These are phyloP conservation scores for Boletus rex-veris DNA, from an alignment of 768 basidiomycete genomes.

Conservation along the genomic window DNA sequence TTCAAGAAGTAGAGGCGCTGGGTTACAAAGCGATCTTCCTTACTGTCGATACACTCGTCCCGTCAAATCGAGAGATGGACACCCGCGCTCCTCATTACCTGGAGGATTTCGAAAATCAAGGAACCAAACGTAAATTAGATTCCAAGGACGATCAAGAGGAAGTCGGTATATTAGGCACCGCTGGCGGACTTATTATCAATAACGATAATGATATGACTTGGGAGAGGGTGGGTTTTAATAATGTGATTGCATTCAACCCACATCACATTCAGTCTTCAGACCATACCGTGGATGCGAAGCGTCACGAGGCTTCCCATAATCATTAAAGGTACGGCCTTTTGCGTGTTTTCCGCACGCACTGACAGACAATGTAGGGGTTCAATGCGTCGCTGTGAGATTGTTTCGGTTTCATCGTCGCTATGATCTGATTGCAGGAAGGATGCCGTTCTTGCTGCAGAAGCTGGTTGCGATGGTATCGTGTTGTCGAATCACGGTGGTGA, in stretches of 20 bases:
- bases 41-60: constrained; percentile 85
- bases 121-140: constrained; percentile 22
- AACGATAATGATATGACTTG: constrained; percentile 78
- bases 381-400: constrained; percentile 58
- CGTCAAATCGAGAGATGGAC: constrained; percentile 78
- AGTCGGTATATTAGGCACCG: constrained; percentile 53
- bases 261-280: constrained; percentile 37
- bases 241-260: not conserved
- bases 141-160: constrained; percentile 31
- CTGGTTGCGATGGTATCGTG: constrained; percentile 84
- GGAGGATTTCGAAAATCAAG: constrained; percentile 51
- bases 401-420: not conserved
- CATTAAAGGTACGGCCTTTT: constrained; percentile 54
- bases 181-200: constrained; percentile 60
- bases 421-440: constrained; percentile 48
- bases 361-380: constrained; percentile 48
- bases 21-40: constrained; percentile 89
- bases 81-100: constrained; percentile 55
- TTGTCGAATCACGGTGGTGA: constrained; percentile 89
- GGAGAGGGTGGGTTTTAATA: constrained; percentile 47
- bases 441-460: constrained; percentile 77
- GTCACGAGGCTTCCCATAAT: constrained; percentile 68
- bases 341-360: not conserved
- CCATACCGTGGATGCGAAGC: constrained; percentile 73
- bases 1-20: constrained; percentile 64